Evolutionary conservation across 768 basidiomycete species (phyloP).

Genomic region (Dictyophora rubrovolvata): DNA sequence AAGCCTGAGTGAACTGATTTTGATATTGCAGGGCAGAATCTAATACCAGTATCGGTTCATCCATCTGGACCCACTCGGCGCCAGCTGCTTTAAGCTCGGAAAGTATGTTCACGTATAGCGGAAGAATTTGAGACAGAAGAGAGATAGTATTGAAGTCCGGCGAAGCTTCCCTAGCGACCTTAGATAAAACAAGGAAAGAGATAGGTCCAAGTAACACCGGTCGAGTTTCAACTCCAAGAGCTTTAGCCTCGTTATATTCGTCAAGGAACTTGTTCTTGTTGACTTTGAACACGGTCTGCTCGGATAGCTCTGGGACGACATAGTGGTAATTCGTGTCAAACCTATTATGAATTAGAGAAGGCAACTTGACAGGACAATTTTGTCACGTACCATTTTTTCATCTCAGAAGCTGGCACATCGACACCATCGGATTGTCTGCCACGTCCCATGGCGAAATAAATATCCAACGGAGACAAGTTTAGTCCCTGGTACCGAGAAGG

Average conservation of each 20-base stretch:
- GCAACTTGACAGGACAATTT: conserved; percentile 4
- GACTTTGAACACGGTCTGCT: conserved; percentile 86
- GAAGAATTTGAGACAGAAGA: conserved; percentile 80
- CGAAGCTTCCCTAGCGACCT: conserved; percentile 76
- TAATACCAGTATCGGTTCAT: conserved; percentile 93
- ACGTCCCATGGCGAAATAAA: conserved; percentile 99
- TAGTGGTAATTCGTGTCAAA: conserved; percentile 99
- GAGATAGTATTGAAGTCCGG: conserved; percentile 84
- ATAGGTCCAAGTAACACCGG: conserved; percentile 94
- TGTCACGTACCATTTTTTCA: conserved; percentile 88
- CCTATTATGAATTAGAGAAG: conserved; percentile 34
- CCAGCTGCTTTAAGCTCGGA: conserved; percentile 87
- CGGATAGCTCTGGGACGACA: conserved; percentile 93
- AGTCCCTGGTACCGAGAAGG: conserved; percentile 88
- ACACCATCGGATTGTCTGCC: conserved; percentile 91
- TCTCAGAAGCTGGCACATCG: conserved; percentile 94
- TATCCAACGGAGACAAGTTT: conserved; percentile 80
- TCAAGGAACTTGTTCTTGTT: conserved; percentile 91
- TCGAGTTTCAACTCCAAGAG: conserved; percentile 77
- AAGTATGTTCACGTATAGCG: conserved; percentile 85
- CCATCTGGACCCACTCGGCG: conserved; percentile 90
- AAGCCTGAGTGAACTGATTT: conserved; percentile 71
- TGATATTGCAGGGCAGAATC: conserved; percentile 71
- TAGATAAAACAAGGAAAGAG: conserved; percentile 90
- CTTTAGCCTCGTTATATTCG: conserved; percentile 93